Evolutionary conservation across 352 stramenopile species (phyloP).

Genomic region (Phytophthora tubulina): DNA sequence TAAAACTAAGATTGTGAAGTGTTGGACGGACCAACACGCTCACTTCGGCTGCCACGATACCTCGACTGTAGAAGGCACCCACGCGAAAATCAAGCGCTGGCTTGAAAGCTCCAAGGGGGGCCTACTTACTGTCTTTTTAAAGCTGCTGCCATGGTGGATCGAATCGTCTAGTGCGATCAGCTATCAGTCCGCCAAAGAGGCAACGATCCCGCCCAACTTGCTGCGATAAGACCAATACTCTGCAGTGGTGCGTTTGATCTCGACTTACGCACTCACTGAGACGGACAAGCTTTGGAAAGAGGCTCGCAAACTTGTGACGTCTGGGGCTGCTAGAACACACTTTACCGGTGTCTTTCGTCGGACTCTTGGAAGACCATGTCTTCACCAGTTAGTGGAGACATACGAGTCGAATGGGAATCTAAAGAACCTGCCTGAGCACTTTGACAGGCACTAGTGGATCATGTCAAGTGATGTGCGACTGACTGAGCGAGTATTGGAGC

Average conservation of each 20-base stretch:
- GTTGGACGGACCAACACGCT: background rate
- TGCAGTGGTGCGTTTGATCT: background rate
- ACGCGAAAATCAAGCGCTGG: conserved; percentile 9
- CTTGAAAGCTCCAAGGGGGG: conserved; percentile 1
- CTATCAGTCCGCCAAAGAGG: background rate
- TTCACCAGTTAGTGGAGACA: conserved; percentile 8
- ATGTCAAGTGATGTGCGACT: no score
- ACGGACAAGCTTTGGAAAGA: conserved; percentile 4
- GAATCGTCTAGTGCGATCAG: background rate
- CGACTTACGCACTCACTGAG: background rate
- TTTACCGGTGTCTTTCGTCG: background rate
- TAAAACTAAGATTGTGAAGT: conserved; percentile 4
- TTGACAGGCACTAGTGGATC: conserved; percentile 17
- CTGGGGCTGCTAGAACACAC: background rate
- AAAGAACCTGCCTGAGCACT: background rate
- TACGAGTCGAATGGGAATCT: conserved; percentile 4
- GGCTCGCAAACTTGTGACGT: background rate
- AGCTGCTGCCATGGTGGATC: conserved; percentile 13
- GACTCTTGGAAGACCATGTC: background rate
- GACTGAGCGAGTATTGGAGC: background rate
- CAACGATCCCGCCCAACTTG: background rate
- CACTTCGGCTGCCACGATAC: conserved; percentile 9
- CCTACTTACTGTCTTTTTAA: conserved; percentile 4
- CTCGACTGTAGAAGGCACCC: background rate
- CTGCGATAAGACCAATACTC: conserved; percentile 1